These are phyloP conservation scores for Rauvolfia tetraphylla DNA, from an alignment of 257 asterid genomes.

Conservation along the genomic window DNA sequence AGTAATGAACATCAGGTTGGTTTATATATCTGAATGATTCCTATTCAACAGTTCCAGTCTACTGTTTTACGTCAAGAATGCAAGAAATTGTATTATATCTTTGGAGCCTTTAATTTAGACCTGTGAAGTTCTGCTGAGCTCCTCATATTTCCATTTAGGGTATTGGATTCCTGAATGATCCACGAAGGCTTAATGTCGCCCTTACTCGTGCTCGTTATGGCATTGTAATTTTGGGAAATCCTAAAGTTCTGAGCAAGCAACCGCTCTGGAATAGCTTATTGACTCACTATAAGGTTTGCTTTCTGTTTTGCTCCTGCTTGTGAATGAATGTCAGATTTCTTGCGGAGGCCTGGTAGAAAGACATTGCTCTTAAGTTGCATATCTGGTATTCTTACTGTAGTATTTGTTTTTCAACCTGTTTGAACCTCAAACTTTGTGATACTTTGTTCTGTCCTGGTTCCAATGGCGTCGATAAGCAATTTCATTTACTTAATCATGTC, in stretches of 20 bases:
- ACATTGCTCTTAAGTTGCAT: background rate
- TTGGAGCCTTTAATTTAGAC: too few relatives aligned
- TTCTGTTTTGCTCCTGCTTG: background rate
- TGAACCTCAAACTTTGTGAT: background rate
- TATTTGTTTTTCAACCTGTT: background rate
- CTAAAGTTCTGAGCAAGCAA: conserved; percentile 95
- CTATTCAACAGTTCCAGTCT: background rate
- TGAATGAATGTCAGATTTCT: background rate
- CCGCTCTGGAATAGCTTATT: conserved; percentile 92
- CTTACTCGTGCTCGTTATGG: conserved; percentile 99
- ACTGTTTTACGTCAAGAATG: background rate
- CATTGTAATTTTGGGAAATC: conserved; percentile 92
- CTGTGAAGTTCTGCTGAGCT: background rate
- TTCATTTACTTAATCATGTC: background rate
- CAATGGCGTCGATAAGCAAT: background rate
- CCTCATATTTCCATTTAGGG: conserved; percentile 46
- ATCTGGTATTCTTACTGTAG: background rate
- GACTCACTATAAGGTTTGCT: conserved; percentile 84
- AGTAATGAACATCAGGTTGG: conserved; percentile 97
- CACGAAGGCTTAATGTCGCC: conserved; percentile 97
- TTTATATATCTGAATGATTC: background rate
- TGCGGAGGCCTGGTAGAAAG: background rate
- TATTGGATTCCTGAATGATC: conserved; percentile 97
- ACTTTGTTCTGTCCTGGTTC: background rate
- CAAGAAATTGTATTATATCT: background rate